Evolutionary conservation across 345 rosid genomes (phyloP).

Genomic region (Arabis hirsuta): DNA sequence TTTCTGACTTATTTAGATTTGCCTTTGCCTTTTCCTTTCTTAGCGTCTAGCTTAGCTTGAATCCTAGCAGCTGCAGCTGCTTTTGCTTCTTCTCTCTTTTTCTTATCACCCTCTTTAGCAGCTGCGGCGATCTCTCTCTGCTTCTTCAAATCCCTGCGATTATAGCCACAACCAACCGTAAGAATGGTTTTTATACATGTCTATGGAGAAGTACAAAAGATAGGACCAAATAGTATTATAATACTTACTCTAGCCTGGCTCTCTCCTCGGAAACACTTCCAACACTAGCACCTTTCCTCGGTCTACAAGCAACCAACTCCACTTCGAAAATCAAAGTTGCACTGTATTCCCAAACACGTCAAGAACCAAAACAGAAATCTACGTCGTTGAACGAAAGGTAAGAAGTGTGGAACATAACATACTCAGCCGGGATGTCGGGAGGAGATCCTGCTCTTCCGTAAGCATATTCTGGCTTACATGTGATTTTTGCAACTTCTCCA

Average conservation of each 20-base stretch:
- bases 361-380: not conserved
- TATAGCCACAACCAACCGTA: not conserved
- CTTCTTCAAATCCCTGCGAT: conserved; percentile 83
- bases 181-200: not conserved
- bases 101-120: conserved; percentile 80
- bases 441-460: conserved; percentile 90
- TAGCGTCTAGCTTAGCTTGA: conserved; percentile 86
- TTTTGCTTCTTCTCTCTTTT: conserved; percentile 89
- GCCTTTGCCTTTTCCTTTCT: conserved; percentile 87
- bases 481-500: conserved; percentile 93
- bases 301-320: conserved; percentile 78
- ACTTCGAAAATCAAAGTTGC: conserved; percentile 87
- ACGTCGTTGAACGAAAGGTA: not conserved
- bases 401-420: conserved; percentile 33
- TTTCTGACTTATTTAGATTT: conserved; percentile 49
- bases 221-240: not conserved
- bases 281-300: conserved; percentile 76
- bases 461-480: conserved; percentile 94
- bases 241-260: conserved; percentile 88
- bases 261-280: conserved; percentile 77
- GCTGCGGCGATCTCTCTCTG: conserved; percentile 86
- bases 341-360: conserved; percentile 48
- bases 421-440: conserved; percentile 91
- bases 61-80: conserved; percentile 92
- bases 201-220: not conserved